Conservation (phyloP, 768 basidiomycete species). For the Gloeophyllum trabeum region DNA sequence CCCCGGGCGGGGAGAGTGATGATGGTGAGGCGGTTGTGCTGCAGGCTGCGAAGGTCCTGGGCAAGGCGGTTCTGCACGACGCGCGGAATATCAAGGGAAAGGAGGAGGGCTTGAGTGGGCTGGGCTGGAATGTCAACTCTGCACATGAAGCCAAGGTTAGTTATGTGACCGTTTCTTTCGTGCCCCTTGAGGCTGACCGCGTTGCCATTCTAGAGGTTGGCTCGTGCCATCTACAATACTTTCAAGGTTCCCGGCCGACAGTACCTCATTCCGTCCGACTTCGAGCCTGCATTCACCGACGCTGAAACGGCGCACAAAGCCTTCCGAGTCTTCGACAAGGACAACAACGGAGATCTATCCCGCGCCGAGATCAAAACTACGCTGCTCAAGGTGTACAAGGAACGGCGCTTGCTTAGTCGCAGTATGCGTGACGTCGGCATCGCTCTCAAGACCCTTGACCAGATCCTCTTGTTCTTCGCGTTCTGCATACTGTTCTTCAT, state of each 20-base stretch:
- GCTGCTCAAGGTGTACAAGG: slow-evolving; percentile 63
- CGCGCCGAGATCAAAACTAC: slow-evolving; percentile 65
- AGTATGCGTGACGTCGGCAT: slow-evolving; percentile 67
- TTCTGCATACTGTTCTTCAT: slow-evolving; percentile 61
- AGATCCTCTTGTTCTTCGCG: slow-evolving; percentile 52
- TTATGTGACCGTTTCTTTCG: too few relatives aligned
- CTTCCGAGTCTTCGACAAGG: slow-evolving; percentile 68
- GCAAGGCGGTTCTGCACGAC: slow-evolving; percentile 64
- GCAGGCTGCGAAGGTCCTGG: slow-evolving; percentile 53
- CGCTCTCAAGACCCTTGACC: slow-evolving; percentile 55
- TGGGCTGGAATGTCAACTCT: slow-evolving; percentile 45
- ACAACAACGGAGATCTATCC: slow-evolving; percentile 68
- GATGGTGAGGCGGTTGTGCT: slow-evolving; percentile 30
- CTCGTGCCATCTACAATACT: slow-evolving; percentile 50
- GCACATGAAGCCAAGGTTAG: slow-evolving; percentile 62
- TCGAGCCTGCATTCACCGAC: slow-evolving; percentile 57
- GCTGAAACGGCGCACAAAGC: slow-evolving; percentile 46
- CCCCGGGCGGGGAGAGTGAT: slow-evolving; percentile 13
- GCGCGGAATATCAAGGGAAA: slow-evolving; percentile 57
- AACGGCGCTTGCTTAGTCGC: slow-evolving; percentile 63
- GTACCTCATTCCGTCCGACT: slow-evolving; percentile 59
- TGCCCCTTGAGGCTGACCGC: slow-evolving; percentile 2
- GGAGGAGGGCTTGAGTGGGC: slow-evolving; percentile 25
- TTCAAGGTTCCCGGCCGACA: slow-evolving; percentile 34
- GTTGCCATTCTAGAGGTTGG: slow-evolving; percentile 38